Conservation (phyloP, 129 eudicot species). For the Lactuca saligna region DNA sequence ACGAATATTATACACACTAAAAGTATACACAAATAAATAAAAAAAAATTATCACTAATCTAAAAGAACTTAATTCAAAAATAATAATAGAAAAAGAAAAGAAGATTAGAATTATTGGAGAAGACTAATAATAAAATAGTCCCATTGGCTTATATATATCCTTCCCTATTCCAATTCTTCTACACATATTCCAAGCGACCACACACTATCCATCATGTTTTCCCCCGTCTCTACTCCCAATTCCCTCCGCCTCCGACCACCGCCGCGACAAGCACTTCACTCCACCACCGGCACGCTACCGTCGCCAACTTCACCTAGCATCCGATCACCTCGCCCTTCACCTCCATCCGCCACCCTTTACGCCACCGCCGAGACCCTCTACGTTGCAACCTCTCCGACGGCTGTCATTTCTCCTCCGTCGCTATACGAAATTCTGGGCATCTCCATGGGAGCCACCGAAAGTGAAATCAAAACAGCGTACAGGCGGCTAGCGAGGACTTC, state of each 20-base stretch:
- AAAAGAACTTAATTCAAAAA: not conserved
- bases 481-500: constrained; percentile 37
- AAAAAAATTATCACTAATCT: not conserved
- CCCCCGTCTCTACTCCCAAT: constrained; percentile 26
- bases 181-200: constrained; percentile 13
- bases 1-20: too few relatives aligned
- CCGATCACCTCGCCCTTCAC: constrained; percentile 31
- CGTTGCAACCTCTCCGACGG: constrained; percentile 14
- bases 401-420: constrained; percentile 38
- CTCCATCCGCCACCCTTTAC: constrained; percentile 37
- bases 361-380: constrained; percentile 31
- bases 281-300: constrained; percentile 9
- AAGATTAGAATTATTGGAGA: not conserved
- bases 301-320: constrained; percentile 28
- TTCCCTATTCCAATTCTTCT: constrained; percentile 15
- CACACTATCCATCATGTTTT: constrained; percentile 21
- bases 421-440: constrained; percentile 48
- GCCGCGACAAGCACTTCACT: constrained; percentile 16
- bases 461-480: constrained; percentile 56
- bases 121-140: not conserved
- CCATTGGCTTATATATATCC: constrained; percentile 29
- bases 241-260: constrained; percentile 36
- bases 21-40: too few relatives aligned
- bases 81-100: not conserved
- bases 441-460: constrained; percentile 32